Base-by-base conservation (phyloP, 2,329 filamentous ascomycete species). In the Colletotrichum aenigma region DNA sequence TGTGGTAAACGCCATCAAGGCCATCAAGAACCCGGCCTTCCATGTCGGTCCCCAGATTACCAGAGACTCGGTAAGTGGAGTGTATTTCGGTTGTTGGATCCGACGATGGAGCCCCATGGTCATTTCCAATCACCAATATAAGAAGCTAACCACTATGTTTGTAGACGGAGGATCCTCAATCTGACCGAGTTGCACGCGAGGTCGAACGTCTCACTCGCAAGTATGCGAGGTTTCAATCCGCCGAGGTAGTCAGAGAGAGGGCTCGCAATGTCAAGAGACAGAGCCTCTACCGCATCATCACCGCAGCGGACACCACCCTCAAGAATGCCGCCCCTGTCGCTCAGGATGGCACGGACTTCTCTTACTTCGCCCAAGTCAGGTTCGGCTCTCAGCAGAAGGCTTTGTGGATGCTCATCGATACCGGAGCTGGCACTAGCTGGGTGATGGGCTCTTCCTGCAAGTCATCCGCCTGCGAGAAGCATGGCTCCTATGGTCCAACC, bases 381-480 rank as follows among this genome's bases (percentile, higher is more conserved):
- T 81, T 94, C 18, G 92, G 92, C 16, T 91, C 91, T 5, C 83
- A 86, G 16, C 83, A 84, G 56, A 91, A 89, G 77, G 81, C 87
- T 3, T 78, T 93, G 78, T 91, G 90, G 78, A 90, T 94, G 89
- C 87, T 94, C 30, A 84, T 94, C 73, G 92, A 94, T 81, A 93
- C 92, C 9, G 92, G 92, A 30, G 91, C 92, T 52, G 90, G 90
- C 26, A 95, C 94, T 74, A 95, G 93, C 15, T 98, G 96, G 96
- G 91, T 98, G 24, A 97, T 97, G 91, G 91, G 93, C 34, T 87
- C 91, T 18, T 86, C 89, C 70, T 98, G 96, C 86, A 88, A 83
- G 18, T 91, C 91, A 4, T 83, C 88, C 28, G 90, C 94, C 6
- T 98, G 96, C 82, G 82, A 85, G 34, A 87, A 88, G 78, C 96